These are phyloP conservation scores for Entonaema liquescens DNA, from an alignment of 495 filamentous ascomycete species.

Conservation along the genomic window DNA sequence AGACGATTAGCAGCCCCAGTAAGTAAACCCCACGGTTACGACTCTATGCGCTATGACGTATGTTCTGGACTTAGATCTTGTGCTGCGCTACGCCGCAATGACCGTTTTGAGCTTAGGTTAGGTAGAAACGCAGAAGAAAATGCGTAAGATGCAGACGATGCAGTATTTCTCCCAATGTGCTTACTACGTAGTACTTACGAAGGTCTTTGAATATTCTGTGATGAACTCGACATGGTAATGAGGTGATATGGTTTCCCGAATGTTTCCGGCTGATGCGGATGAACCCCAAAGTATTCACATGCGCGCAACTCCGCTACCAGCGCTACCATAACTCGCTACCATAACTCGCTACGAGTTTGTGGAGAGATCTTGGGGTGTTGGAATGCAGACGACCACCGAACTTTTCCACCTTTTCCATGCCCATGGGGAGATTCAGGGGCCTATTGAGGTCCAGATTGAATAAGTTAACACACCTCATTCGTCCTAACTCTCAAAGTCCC, in stretches of 20 bases:
- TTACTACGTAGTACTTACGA: slow-evolving; percentile 25
- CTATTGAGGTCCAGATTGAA: slow-evolving; percentile 20
- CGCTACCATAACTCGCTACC: no score
- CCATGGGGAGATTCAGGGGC: slow-evolving; percentile 5
- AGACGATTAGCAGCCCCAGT: no score
- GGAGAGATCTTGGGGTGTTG: slow-evolving; percentile 31
- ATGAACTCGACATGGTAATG: neutral
- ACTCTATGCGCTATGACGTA: slow-evolving; percentile 30
- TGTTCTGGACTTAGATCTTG: neutral
- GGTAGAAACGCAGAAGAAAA: slow-evolving; percentile 22
- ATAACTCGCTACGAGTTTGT: slow-evolving; percentile 19
- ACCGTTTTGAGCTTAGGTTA: slow-evolving; percentile 2
- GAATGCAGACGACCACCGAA: slow-evolving; percentile 30
- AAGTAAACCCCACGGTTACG: slow-evolving; percentile 14
- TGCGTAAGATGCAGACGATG: slow-evolving; percentile 24
- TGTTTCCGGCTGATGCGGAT: neutral
- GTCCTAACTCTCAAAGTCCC: slow-evolving; percentile 1
- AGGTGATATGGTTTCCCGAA: neutral
- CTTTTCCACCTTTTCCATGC: slow-evolving; percentile 21
- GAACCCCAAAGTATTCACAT: slow-evolving; percentile 12
- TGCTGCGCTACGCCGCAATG: neutral
- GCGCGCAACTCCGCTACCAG: slow-evolving; percentile 14
- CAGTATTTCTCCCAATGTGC: slow-evolving; percentile 20
- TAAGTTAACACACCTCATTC: slow-evolving; percentile 1
- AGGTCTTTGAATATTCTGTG: neutral